phyloP scores from a whole-genome alignment of 2,329 filamentous ascomycete genomes.

The Xylaria arbuscula region DNA sequence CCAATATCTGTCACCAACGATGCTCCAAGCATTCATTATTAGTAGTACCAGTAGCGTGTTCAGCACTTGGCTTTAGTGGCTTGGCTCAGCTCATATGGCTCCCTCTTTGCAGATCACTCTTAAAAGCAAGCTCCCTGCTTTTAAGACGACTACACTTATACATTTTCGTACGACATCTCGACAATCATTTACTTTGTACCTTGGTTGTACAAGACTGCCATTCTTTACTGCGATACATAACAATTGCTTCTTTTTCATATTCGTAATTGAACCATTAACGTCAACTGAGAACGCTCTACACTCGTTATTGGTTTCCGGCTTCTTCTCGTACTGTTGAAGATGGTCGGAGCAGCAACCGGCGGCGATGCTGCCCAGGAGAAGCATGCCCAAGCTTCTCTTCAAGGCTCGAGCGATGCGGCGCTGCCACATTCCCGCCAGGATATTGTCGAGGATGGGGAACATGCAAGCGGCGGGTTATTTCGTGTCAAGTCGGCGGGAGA shows the following conservation, averaged over 20 bases:
- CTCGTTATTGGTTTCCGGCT: neutral
- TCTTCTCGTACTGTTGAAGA: slow-evolving; percentile 2
- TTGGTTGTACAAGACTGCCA: neutral
- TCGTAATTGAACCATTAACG: neutral
- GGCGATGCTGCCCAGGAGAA: slow-evolving; percentile 39
- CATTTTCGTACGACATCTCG: neutral
- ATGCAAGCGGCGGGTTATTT: slow-evolving; percentile 38
- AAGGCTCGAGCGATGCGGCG: slow-evolving; percentile 40
- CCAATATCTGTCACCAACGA: no score
- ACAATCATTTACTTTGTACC: neutral
- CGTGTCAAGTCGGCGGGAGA: slow-evolving; percentile 63
- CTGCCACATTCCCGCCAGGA: slow-evolving; percentile 47
- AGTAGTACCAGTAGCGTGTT: no score
- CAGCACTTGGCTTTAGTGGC: neutral
- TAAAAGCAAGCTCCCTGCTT: neutral
- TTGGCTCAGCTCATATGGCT: slow-evolving; percentile 1
- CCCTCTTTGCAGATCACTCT: slow-evolving; percentile 31
- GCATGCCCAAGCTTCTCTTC: slow-evolving; percentile 30
- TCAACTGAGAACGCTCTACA: neutral
- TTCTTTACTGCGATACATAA: neutral
- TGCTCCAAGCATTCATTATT: no score
- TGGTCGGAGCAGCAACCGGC: slow-evolving; percentile 23
- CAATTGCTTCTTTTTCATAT: neutral
- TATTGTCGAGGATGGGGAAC: slow-evolving; percentile 4
- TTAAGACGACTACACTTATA: neutral